Base-by-base conservation (phyloP, 352 stramenopile genomes). In the Phytophthora chlamydospora region DNA sequence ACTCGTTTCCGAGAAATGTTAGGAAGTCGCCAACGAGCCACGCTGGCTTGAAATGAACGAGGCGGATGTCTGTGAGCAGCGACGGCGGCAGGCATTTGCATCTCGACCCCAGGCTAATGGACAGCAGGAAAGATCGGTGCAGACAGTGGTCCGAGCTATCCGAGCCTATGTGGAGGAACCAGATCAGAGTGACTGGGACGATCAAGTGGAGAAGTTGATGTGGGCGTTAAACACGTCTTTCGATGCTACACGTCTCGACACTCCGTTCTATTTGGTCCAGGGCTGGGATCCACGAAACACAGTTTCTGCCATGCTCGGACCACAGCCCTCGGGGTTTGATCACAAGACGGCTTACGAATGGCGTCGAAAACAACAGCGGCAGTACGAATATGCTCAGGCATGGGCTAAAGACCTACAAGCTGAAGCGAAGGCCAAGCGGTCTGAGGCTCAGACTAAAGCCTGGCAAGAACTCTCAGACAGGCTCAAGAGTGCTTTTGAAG, bases 261-360 rank as follows among this genome's bases (percentile, higher is more conserved):
- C 42, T 5, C 42, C 21, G 13, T 49, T 49, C 12, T 38, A 49
- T 7, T 16, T 36, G 21, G 24, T 38, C 3, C 42, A 36, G 13
- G 21, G 12, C 12, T 38, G 42, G 24, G 29, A 11, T n/a, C n/a
- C 44, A 4, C 27, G 38, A 6, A 27, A n/a, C 16, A 51, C 44
- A 19, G n/a, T 51, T 5, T 51, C 31, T 29, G 29, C 29, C 38
- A 51, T 19, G 44, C n/a, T n/a, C 31, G 27, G 39, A 6, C 27
- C 1, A 3, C 21, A 24, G 21, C 21, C 21, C 21, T 24, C 21
- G 3, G 21, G 21, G 3, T 24, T 24, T 3, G 3, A 24, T 21
- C 47, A 54, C 8, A 43, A 54, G 33, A 54, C 34, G 34, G 42
- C 42, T 13, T 54, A 54, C 33, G 47, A 54, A 19, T 33, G 34